A percentile compares a stretch with the other conserved stretches of the same genome.
Conservation (phyloP, 2,329 filamentous ascomycete species). For the Peltaster fructicola region DNA sequence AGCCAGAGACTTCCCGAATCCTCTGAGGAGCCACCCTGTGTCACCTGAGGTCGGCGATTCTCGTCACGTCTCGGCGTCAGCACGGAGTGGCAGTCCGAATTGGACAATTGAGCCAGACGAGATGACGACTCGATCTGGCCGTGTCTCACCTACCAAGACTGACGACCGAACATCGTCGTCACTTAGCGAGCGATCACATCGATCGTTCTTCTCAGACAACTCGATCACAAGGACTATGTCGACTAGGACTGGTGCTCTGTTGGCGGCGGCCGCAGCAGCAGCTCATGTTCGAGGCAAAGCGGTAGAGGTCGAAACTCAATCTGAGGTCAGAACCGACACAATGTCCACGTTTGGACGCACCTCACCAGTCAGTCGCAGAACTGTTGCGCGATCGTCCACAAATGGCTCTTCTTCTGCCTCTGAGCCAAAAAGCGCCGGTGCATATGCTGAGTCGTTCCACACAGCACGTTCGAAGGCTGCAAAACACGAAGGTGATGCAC, state of each 20-base stretch:
- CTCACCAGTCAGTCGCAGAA: constrained; percentile 13
- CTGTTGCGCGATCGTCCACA: constrained; percentile 5
- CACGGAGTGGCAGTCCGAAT: constrained; percentile 12
- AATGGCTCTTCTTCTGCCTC: constrained; percentile 1
- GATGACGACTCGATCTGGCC: too few species aligned
- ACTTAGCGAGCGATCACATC: constrained; percentile 34
- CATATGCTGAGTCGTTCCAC: constrained; percentile 32
- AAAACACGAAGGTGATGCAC: constrained; percentile 33
- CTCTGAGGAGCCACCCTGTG: constrained; percentile 18
- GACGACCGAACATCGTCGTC: constrained; percentile 40
- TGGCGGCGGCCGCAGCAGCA: constrained; percentile 15
- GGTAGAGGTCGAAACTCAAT: constrained; percentile 4
- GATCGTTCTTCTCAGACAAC: constrained; percentile 24
- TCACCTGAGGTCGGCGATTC: constrained; percentile 13
- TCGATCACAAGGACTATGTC: constrained; percentile 29
- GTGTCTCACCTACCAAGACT: constrained; percentile 31
- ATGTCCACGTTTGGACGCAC: constrained; percentile 21
- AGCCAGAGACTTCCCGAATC: constrained; percentile 13
- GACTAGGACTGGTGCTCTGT: constrained; percentile 24
- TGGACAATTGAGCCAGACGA: constrained; percentile 13
- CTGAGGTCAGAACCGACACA: constrained; percentile 13
- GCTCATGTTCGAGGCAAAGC: too few species aligned
- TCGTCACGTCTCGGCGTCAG: too few species aligned
- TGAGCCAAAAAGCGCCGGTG: constrained; percentile 3
- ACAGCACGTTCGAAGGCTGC: constrained; percentile 32